Base-by-base conservation (phyloP, 2,329 filamentous ascomycete genomes). In the Fusarium algeriense region DNA sequence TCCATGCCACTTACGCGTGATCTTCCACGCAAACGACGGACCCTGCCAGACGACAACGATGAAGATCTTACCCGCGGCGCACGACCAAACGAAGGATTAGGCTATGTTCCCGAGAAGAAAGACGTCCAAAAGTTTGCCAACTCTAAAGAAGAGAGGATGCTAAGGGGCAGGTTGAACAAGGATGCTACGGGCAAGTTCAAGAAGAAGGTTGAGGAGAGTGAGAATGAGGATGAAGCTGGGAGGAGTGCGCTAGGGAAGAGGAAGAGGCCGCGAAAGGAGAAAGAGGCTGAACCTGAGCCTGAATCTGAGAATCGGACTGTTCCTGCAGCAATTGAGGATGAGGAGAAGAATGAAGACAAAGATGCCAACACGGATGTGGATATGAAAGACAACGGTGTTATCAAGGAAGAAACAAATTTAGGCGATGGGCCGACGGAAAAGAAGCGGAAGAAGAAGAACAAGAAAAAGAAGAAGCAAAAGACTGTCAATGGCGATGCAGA, bases 61-160 rank as follows among this genome's bases (percentile, higher is more conserved):
- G 74, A 78, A 28, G 77, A 80, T 56, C 53, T 79, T 34, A 67
- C 72, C 12, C 69, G 69, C 7, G 53, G 46, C 37, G 38, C 70
- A 32, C 69, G 71, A 40, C 77, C 78, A 40, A 84, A 84, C 73
- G 78, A 81, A 28, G 85, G 84, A 38, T 71, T 85, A 13, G 84
- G 84, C 12, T 84, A 81, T 73, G 74, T 78, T 13, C 72, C 80
- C 5, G 70, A 78, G 10, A 60, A 56, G 10, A 76, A 74, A 19
- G 56, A 73, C 30, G 58, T 73, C 13, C 60, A 73, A 40, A 73
- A 71, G 32, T 69, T 75, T 35, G 74, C 72, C 17, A 71, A 75
- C 57, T 60, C 70, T 4, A 74, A 73, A 28, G 73, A 76, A 55
- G 76, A 80, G 60, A 76, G 73, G 54, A 73, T 79, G 65, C 71